Conservation (phyloP, 345 rosid genomes). For the Angophora floribunda region DNA sequence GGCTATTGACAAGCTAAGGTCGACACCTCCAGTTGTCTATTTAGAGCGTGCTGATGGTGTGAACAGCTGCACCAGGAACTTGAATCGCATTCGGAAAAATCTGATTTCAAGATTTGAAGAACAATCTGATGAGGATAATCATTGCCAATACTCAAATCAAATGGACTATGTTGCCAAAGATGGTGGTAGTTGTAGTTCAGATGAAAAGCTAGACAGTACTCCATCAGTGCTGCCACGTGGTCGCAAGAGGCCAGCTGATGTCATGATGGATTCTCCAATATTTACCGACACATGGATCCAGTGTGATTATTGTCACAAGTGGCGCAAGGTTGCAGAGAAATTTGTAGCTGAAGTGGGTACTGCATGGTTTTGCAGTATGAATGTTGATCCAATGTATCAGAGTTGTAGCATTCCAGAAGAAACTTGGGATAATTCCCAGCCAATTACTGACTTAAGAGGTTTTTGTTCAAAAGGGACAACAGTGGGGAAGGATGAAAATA, state of each 20-base stretch:
- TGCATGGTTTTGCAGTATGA: slow-evolving; percentile 97
- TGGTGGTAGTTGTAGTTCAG: background rate
- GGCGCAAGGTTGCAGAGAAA: slow-evolving; percentile 64
- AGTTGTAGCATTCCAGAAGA: slow-evolving; percentile 76
- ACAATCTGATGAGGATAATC: slow-evolving; percentile 16
- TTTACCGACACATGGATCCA: slow-evolving; percentile 76
- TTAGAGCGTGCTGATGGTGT: slow-evolving; percentile 14
- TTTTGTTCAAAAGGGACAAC: slow-evolving; percentile 54
- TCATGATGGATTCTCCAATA: slow-evolving; percentile 12
- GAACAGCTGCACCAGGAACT: slow-evolving; percentile 41
- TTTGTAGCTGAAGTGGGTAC: slow-evolving; percentile 29
- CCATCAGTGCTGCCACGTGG: slow-evolving; percentile 8
- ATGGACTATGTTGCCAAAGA: slow-evolving; percentile 15
- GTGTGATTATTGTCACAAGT: slow-evolving; percentile 86
- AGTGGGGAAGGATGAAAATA: slow-evolving; percentile 54
- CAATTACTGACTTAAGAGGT: slow-evolving; percentile 65
- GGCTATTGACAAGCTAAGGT: slow-evolving; percentile 23
- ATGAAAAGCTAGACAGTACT: slow-evolving; percentile 8
- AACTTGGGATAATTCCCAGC: slow-evolving; percentile 46
- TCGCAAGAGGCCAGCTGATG: slow-evolving; percentile 16
- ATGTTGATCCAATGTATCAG: slow-evolving; percentile 51
- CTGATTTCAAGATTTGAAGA: slow-evolving; percentile 40
- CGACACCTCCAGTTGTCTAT: slow-evolving; percentile 5
- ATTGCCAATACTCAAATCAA: slow-evolving; percentile 10
- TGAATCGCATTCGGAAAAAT: slow-evolving; percentile 47